A percentile compares a stretch with the other conserved stretches of the same genome.
Conservation (phyloP, 768 basidiomycete genomes). For the Hypholoma fasciculare region DNA sequence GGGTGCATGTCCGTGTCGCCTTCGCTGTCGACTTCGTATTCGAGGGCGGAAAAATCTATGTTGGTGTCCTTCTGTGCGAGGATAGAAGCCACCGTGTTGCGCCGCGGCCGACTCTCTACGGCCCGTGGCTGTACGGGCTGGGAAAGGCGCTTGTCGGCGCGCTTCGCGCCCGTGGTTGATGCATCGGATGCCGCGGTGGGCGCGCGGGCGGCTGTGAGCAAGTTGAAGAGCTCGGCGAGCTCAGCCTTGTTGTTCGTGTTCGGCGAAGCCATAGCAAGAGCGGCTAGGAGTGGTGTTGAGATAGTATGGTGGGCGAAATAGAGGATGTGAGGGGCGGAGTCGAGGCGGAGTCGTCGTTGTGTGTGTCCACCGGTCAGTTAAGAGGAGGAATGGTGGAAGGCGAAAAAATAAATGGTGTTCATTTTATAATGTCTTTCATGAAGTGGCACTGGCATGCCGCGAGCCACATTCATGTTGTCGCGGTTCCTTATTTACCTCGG, state of each 20-base stretch:
- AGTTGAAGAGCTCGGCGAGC: constrained; percentile 51
- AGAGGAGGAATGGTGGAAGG: background rate
- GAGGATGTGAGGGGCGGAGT: background rate
- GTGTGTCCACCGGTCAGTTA: background rate
- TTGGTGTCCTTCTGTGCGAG: constrained; percentile 10
- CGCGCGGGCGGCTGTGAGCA: constrained; percentile 15
- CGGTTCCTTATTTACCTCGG: background rate
- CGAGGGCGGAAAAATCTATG: background rate
- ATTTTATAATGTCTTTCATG: background rate
- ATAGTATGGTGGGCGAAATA: background rate
- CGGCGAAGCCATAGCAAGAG: constrained; percentile 9
- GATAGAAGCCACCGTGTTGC: constrained; percentile 27
- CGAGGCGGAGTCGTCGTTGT: background rate
- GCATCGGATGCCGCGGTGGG: background rate
- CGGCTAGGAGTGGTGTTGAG: background rate
- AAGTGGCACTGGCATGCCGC: background rate
- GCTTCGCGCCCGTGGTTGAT: background rate
- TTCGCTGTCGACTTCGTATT: background rate
- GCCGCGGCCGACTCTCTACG: constrained; percentile 13
- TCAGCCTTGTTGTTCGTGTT: constrained; percentile 42
- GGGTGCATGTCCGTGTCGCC: constrained; percentile 10
- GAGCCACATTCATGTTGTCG: background rate
- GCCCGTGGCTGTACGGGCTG: background rate
- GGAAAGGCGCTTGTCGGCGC: background rate
- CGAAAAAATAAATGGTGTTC: background rate